Evolutionary conservation across 2,329 filamentous ascomycete species (phyloP), one percentile per base, ranked within the genome.

Genomic region (Grosmannia clavigera): DNA sequence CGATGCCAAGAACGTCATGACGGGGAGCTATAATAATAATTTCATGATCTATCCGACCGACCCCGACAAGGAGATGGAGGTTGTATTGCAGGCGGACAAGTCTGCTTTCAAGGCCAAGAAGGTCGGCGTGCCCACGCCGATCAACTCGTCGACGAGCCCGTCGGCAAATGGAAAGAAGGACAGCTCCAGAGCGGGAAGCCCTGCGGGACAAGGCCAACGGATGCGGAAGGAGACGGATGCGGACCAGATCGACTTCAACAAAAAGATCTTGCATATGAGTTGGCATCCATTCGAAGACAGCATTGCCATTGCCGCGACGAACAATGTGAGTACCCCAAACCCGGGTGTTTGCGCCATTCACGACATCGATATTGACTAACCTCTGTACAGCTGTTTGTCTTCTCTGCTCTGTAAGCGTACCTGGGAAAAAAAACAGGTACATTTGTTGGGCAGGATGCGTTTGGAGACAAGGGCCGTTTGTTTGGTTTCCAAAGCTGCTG

Each of bases 41-140:
- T 97, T 99, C 80, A 99, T 99, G 94, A 99, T 99, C 70, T 99
- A 97, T 73, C 94, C 94, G 5, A 94, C 92, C 31, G 92, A 97
- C 69, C 89, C 92, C 7, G 90, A 92, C 66, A 95, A 95, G 76
- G 94, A 99, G 71, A 92, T 92, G 3, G 94, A 99, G 74, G 92
- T 99, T 55, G 94, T 99, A 55, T 78, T 99, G 61, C 94, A 99
- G 74, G 94, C 94, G 48, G 94, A 99, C 73, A 99, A 99, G 78
- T 96, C 91, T 60, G 94, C 94, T 12, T 99, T 99, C 84, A 99
- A 99, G 78, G 94, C 94, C 43, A 99, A 99, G 85, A 99, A 97
- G 80, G 92, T 99, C 65, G 94, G 94, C 64, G 90, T 99, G 57
- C 94, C 94, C 50, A 97, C 92, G 58, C 94, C 94, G 43, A 97